Base-by-base conservation (phyloP, 1,284 basidiomycete species). In the Trametes versicolor region DNA sequence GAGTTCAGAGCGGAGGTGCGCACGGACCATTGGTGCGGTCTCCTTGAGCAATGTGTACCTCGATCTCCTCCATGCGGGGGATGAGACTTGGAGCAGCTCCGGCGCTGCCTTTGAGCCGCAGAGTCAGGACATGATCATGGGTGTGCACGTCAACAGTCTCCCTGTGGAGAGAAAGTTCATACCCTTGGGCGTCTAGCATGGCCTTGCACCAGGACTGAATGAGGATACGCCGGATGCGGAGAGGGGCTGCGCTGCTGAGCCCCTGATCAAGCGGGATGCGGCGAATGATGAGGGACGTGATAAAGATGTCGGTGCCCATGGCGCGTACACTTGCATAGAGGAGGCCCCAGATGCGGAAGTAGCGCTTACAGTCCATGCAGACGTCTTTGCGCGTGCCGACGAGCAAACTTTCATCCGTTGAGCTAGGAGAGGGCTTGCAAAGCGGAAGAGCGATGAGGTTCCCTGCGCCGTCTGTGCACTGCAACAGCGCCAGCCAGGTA, bases 291-390 rank as follows among this genome's bases (percentile, higher is more conserved):
- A 32, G 32, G 6, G 32, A 19, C 41, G 41, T 17, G 6, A 43
- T 52, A 4, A 32, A 8, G 32, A 52, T 36, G 13, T 34, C 29
- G 32, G 15, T 6, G 32, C 34, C 15, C 19, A 52, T 7, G 32
- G 9, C 32, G 29, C 4, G n/a, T 19, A 52, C 50, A 2, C 19
- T 17, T 1, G 29, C 7, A 7, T n/a, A 32, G 1, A 19, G 7
- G 50, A 52, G 50, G 4, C 17, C 32, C 32, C 50, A 52, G 32
- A 32, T 52, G 32, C 50, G 50, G 50, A 36, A 52, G 32, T 52
- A 52, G 15, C 50, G 50, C 50, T 52, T 52, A 32, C 50, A 52
- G 19, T 52, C 32, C 6, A 52, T 17, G 50, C 50, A 52, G 19
- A n/a, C 23, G 6, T 36, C 50, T 6, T 15, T 52, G 17, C 50